phyloP scores from a whole-genome alignment of 305 asterid genomes.

The Solanum hybrid region DNA sequence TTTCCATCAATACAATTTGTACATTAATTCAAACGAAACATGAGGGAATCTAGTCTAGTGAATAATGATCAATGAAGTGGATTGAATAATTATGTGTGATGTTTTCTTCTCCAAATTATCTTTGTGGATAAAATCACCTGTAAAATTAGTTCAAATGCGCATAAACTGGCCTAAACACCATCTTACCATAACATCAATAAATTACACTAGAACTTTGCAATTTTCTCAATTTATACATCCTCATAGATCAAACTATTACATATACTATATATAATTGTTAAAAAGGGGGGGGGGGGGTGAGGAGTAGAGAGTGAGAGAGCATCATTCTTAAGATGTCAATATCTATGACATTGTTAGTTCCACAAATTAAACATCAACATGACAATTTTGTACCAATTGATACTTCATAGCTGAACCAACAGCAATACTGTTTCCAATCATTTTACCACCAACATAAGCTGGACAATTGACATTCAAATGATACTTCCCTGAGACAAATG shows the following conservation, averaged over 20 bases:
- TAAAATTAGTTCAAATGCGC: not conserved
- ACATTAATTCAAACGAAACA: not conserved
- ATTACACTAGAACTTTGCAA: not conserved
- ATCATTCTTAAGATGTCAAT: not conserved
- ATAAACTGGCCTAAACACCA: not conserved
- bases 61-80: not conserved
- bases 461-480: constrained; percentile 66
- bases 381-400: constrained; percentile 54
- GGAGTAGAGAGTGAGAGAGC: not conserved
- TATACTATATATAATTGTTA: not conserved
- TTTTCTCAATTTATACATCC: not conserved
- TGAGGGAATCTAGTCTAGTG: not conserved
- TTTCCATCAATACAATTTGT: not conserved
- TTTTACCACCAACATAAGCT: constrained; percentile 39
- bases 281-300: not conserved
- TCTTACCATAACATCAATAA: not conserved
- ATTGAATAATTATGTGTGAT: not conserved
- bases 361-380: constrained; percentile 45
- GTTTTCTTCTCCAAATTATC: not conserved
- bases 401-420: constrained; percentile 48
- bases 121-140: not conserved
- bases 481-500: constrained; percentile 48
- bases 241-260: not conserved
- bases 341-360: not conserved
- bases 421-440: constrained; percentile 11